Conservation (phyloP, 805 yeast species). For the Kodamaea kakaduensis region DNA sequence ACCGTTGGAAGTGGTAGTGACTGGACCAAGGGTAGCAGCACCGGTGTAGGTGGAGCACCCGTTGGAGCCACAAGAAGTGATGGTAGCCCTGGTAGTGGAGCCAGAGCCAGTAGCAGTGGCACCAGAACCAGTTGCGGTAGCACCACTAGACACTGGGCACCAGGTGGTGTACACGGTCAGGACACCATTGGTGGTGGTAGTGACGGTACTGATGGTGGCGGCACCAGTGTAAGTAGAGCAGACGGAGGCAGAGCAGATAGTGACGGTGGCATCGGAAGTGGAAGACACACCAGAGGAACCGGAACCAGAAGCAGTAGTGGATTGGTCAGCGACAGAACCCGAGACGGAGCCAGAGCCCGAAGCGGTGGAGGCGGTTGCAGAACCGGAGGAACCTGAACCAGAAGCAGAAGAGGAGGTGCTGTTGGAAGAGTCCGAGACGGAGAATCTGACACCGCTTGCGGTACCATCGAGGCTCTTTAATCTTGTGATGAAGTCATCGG, state of each 20-base stretch:
- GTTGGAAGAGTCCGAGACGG: conserved; percentile 15
- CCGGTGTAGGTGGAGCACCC: conserved; percentile 19
- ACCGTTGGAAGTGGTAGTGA: conserved; percentile 33
- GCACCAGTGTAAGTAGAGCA: conserved; percentile 35
- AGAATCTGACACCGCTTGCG: conserved; percentile 15
- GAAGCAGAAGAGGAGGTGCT: conserved; percentile 9
- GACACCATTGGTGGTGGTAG: conserved; percentile 18
- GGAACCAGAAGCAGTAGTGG: conserved; percentile 20
- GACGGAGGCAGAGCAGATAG: conserved; percentile 30
- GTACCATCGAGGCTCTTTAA: conserved; percentile 26
- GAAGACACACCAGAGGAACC: conserved; percentile 21
- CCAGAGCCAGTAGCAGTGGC: conserved; percentile 13
- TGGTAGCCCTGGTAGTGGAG: conserved; percentile 31
- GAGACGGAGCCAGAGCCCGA: conserved; percentile 15
- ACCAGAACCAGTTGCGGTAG: conserved; percentile 22
- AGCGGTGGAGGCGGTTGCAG: conserved; percentile 13
- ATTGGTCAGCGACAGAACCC: conserved; percentile 16
- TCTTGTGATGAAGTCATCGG: conserved; percentile 20
- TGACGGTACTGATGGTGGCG: conserved; percentile 15
- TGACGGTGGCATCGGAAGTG: conserved; percentile 29
- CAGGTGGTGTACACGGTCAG: conserved; percentile 37
- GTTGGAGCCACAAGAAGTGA: conserved; percentile 35
- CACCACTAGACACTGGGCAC: conserved; percentile 21
- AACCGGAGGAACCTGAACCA: conserved; percentile 11
- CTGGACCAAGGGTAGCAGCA: conserved; percentile 15